A percentile compares a stretch with the other conserved stretches of the same genome.
phyloP scores from a whole-genome alignment of 2,329 filamentous ascomycete genomes.

The Cladosporium sp. region DNA sequence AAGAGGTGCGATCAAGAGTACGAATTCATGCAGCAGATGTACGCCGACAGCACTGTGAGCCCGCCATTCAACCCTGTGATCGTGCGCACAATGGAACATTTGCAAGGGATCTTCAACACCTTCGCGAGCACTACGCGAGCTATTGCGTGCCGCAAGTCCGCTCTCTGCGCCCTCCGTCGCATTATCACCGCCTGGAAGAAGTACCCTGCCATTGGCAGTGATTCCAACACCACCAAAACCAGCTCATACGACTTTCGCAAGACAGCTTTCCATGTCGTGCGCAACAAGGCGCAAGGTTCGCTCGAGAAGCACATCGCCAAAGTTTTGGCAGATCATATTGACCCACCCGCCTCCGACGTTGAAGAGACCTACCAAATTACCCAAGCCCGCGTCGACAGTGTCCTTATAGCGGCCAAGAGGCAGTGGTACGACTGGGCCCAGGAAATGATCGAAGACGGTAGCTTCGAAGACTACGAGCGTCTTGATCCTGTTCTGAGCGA shows the following conservation, averaged over 20 bases:
- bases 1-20: too few relatives aligned
- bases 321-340: neutral
- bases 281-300: neutral
- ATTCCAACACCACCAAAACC: neutral
- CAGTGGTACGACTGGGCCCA: neutral
- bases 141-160: neutral
- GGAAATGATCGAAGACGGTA: neutral
- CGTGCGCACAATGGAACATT: too few relatives aligned
- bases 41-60: too few relatives aligned
- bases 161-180: neutral
- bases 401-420: neutral
- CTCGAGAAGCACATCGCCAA: neutral
- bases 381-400: neutral
- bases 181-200: constrained; percentile 1
- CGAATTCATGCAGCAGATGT: too few relatives aligned
- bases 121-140: too few relatives aligned
- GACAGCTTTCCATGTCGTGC: neutral
- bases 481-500: neutral
- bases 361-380: neutral
- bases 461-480: neutral
- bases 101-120: too few relatives aligned
- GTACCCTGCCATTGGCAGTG: neutral
- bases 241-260: neutral
- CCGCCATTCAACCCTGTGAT: too few relatives aligned
- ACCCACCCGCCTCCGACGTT: neutral